These are phyloP conservation scores for Arabidopsis suecica DNA, from an alignment of 345 rosid genomes.

Conservation along the genomic window DNA sequence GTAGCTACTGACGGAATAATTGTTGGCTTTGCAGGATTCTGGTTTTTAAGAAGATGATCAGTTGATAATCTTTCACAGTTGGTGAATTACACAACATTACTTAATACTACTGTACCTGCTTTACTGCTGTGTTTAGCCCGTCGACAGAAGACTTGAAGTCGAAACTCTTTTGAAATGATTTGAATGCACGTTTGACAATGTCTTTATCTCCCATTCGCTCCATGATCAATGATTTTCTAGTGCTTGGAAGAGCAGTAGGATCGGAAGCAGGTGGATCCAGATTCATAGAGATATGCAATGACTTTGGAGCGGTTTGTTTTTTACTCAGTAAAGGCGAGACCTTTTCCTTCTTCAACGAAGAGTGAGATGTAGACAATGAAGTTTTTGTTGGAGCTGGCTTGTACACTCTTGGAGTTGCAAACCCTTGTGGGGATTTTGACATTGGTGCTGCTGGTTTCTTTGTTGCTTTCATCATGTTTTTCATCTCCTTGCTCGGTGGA, in stretches of 20 bases:
- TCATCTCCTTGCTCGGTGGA: slow-evolving; percentile 45
- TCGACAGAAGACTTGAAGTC: slow-evolving; percentile 51
- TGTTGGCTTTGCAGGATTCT: slow-evolving; percentile 48
- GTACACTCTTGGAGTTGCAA: slow-evolving; percentile 56
- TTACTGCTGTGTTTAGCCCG: slow-evolving; percentile 52
- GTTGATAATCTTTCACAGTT: background rate
- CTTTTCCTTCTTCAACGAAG: slow-evolving; percentile 50
- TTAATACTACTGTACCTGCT: slow-evolving; percentile 53
- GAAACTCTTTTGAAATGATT: slow-evolving; percentile 70
- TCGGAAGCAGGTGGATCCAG: slow-evolving; percentile 54
- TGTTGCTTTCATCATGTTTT: slow-evolving; percentile 25
- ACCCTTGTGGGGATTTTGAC: slow-evolving; percentile 50
- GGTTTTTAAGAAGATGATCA: slow-evolving; percentile 10
- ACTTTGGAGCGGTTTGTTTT: slow-evolving; percentile 72
- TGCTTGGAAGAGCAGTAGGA: slow-evolving; percentile 46
- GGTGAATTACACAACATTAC: background rate
- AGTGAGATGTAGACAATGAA: slow-evolving; percentile 46
- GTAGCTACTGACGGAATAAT: slow-evolving; percentile 49
- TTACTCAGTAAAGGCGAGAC: slow-evolving; percentile 47
- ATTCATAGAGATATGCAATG: slow-evolving; percentile 75
- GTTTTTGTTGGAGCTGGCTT: slow-evolving; percentile 53
- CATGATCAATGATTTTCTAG: slow-evolving; percentile 76
- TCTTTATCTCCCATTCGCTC: slow-evolving; percentile 98
- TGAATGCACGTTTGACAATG: slow-evolving; percentile 83
- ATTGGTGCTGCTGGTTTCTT: slow-evolving; percentile 50